Base-by-base conservation (phyloP, 768 basidiomycete species). In the Amanita fuliginea region DNA sequence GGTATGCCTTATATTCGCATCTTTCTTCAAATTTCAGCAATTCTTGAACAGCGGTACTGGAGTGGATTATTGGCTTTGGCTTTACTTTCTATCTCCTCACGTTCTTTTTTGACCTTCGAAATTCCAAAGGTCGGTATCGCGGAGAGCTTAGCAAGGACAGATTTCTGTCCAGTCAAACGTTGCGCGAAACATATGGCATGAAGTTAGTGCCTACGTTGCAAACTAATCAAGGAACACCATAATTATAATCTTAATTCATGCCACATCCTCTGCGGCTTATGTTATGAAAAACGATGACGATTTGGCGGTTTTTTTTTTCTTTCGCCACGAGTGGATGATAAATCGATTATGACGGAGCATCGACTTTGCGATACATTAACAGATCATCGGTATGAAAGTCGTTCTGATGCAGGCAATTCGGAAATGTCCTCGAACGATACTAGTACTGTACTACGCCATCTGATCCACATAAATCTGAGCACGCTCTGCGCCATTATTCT, bases 51-150 rank as follows among this genome's bases (percentile, higher is more conserved):
- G 83, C 73, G n/a, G 62, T 87, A 48, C 56, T 89, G 6, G 87
- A 90, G 62, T 90, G 86, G 86, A 58, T 62, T 0, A 84, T 90
- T 43, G 73, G 75, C 3, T 80, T 88, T 47, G 77, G 83, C 6
- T 87, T 80, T 61, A 81, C 81, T 4, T 72, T 85, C 55, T 89
- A 84, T 62, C 65, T 87, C 35, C 67, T 86, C 51, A 82, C 84
- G 0, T 89, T 85, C 65, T 77, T 62, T 54, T 83, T 75, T 60
- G 87, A 90, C 61, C 70, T 86, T n/a, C 68, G 77, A 43, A 70
- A 75, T 60, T 71, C 78, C 3, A 79, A 75, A 56, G 78, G 77
- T 44, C 62, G 74, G 2, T 64, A 63, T 42, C 70, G 67, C 51
- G 76, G 77, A 36, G 67, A 78, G 56, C 67, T 76, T 30, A 67